These are phyloP conservation scores for Exserohilum turcica DNA, from an alignment of 2,329 filamentous ascomycete genomes.

Conservation along the genomic window DNA sequence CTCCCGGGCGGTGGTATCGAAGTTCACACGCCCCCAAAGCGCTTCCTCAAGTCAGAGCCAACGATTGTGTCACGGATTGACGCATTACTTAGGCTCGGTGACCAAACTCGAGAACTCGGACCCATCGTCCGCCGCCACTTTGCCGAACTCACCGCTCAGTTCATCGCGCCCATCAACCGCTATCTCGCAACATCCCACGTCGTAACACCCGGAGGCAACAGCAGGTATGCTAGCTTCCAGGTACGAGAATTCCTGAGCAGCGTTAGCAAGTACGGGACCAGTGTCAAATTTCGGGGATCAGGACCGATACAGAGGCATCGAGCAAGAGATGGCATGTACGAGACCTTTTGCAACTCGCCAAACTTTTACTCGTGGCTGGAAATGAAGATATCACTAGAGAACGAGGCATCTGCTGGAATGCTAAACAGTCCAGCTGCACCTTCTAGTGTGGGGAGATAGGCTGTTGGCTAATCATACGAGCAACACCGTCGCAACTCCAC, in stretches of 20 bases:
- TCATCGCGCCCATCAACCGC: slow-evolving; percentile 49
- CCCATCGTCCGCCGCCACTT: slow-evolving; percentile 50
- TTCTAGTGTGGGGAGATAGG: background rate
- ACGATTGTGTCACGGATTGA: slow-evolving; percentile 43
- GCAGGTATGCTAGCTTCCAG: slow-evolving; percentile 48
- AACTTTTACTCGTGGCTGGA: slow-evolving; percentile 52
- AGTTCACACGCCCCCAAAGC: slow-evolving; percentile 43
- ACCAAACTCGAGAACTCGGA: slow-evolving; percentile 41
- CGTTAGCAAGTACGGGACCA: slow-evolving; percentile 47
- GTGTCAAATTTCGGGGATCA: slow-evolving; percentile 47
- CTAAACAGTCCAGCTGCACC: slow-evolving; percentile 16
- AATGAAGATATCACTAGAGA: slow-evolving; percentile 50
- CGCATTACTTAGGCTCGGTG: slow-evolving; percentile 37
- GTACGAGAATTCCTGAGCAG: slow-evolving; percentile 45
- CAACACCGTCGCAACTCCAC: background rate
- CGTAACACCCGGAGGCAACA: slow-evolving; percentile 43
- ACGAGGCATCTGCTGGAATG: slow-evolving; percentile 47
- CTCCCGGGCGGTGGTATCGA: slow-evolving; percentile 50
- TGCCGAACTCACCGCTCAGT: slow-evolving; percentile 49
- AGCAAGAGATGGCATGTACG: slow-evolving; percentile 45
- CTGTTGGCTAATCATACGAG: too few species aligned
- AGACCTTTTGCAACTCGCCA: slow-evolving; percentile 44
- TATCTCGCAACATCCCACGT: slow-evolving; percentile 48
- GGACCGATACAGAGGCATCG: slow-evolving; percentile 46
- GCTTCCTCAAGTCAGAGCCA: slow-evolving; percentile 48